Evolutionary conservation across 176 grass and related monocot genomes (phyloP).

Genomic region (Eleusine coracana): DNA sequence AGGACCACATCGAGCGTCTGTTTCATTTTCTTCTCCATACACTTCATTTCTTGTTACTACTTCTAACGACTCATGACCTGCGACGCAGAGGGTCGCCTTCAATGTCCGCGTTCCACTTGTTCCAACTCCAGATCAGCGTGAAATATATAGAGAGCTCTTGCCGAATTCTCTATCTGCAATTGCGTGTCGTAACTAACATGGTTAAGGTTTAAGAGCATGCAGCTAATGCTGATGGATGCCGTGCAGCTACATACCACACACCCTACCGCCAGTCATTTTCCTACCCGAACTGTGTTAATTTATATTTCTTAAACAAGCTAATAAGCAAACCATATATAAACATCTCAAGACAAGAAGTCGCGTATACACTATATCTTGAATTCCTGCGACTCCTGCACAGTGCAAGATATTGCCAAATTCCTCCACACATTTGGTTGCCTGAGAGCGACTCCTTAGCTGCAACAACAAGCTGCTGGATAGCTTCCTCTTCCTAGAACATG

Average conservation of each 20-base stretch:
- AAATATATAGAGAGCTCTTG: background rate
- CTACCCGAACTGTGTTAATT: background rate
- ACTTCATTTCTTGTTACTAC: background rate
- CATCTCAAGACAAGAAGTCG: background rate
- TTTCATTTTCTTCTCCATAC: background rate
- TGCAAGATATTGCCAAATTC: background rate
- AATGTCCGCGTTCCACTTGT: background rate
- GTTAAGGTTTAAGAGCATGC: background rate
- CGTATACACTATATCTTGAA: background rate
- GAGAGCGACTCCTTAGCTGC: conserved; percentile 46
- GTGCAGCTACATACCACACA: conserved; percentile 5
- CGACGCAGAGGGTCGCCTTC: conserved; percentile 7
- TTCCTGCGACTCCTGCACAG: conserved; percentile 7
- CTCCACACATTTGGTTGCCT: background rate
- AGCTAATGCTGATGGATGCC: conserved; percentile 15
- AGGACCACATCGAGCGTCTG: conserved; percentile 18
- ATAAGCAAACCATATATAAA: background rate
- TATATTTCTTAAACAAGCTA: background rate
- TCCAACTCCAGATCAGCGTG: conserved; percentile 7
- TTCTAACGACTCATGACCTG: background rate
- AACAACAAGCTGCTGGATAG: background rate
- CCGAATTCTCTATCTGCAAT: conserved; percentile 13
- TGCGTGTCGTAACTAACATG: conserved; percentile 10
- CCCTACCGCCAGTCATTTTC: background rate
- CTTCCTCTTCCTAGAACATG: conserved; percentile 49